Percentiles rank a stretch among this genome's conserved stretches.
Conservation (phyloP, 768 basidiomycete species). For the Rhodocollybia butyracea region DNA sequence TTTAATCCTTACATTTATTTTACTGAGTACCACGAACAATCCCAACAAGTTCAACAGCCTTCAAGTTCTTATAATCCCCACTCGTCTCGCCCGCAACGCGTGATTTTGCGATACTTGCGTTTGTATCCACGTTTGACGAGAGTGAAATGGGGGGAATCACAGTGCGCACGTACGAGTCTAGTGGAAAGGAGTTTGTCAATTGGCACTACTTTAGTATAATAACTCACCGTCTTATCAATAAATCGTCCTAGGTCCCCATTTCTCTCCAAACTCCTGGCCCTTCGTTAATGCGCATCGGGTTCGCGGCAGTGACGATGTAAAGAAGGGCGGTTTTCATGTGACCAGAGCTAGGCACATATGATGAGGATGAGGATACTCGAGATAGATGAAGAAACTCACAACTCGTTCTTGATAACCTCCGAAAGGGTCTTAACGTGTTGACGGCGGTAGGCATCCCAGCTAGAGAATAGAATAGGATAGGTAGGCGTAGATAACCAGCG, state of each 20-base stretch:
- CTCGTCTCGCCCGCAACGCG: conserved; percentile 37
- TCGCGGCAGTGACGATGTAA: conserved; percentile 23
- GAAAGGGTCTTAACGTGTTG: conserved; percentile 5
- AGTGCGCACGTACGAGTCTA: conserved; percentile 29
- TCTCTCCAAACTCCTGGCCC: conserved; percentile 28
- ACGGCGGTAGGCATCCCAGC: neutral
- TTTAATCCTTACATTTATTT: too few species aligned
- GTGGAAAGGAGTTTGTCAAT: neutral
- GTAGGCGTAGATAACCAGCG: conserved; percentile 18
- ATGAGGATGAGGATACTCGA: too few species aligned
- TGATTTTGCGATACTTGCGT: conserved; percentile 24
- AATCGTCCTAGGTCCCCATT: conserved; percentile 36
- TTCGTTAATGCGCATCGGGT: conserved; percentile 27
- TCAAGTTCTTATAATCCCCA: conserved; percentile 31
- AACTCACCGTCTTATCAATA: conserved; percentile 27
- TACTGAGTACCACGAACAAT: too few species aligned
- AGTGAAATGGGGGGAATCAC: conserved; percentile 31
- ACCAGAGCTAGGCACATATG: too few species aligned
- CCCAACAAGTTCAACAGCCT: too few species aligned
- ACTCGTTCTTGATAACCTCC: conserved; percentile 11
- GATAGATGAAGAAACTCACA: neutral
- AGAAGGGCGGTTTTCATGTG: conserved; percentile 31
- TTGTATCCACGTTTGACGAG: conserved; percentile 33
- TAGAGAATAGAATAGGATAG: conserved; percentile 20
- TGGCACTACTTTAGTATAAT: too few species aligned